Percentiles rank a stretch among this genome's conserved stretches.
These are phyloP conservation scores for Pseudogymnoascus sp. DNA, from an alignment of 2,329 filamentous ascomycete species.

Conservation along the genomic window DNA sequence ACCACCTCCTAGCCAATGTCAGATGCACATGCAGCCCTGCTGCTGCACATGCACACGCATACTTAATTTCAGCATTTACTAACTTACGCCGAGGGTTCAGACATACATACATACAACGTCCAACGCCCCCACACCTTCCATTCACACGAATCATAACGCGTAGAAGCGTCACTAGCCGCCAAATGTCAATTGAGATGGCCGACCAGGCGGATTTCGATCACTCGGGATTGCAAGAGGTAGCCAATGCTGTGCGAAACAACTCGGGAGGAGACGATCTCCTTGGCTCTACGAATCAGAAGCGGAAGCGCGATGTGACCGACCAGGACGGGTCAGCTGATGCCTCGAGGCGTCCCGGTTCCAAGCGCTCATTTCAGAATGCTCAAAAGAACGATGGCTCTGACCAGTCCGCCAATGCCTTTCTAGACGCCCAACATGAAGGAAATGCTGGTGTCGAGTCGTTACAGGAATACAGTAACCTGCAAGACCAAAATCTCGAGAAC, in stretches of 20 bases:
- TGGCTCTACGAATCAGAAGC: slow-evolving; percentile 25
- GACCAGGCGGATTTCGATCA: slow-evolving; percentile 31
- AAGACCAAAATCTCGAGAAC: slow-evolving; percentile 39
- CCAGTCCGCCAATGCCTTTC: slow-evolving; percentile 18
- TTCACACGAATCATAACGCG: slow-evolving; percentile 27
- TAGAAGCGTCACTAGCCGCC: slow-evolving; percentile 22
- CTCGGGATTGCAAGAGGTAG: slow-evolving; percentile 32
- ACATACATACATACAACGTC: slow-evolving; percentile 4
- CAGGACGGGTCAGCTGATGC: slow-evolving; percentile 30
- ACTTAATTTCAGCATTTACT: slow-evolving; percentile 8
- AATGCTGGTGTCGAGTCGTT: slow-evolving; percentile 27
- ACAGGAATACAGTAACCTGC: slow-evolving; percentile 36
- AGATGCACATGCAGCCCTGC: slow-evolving; percentile 6
- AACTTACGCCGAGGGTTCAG: slow-evolving; percentile 1
- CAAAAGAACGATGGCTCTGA: slow-evolving; percentile 24
- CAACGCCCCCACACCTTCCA: not conserved
- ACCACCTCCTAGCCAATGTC: slow-evolving; percentile 6
- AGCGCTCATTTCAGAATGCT: slow-evolving; percentile 21
- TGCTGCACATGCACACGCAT: slow-evolving; percentile 7
- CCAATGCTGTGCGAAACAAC: slow-evolving; percentile 31
- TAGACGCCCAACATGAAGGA: slow-evolving; percentile 23
- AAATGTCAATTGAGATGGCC: slow-evolving; percentile 26
- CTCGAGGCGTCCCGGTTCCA: slow-evolving; percentile 28
- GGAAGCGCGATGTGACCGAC: slow-evolving; percentile 30
- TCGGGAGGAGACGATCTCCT: slow-evolving; percentile 20